Percentiles rank a stretch among this genome's conserved stretches.
Evolutionary conservation across 768 basidiomycete species (phyloP).

Genomic region (Collybia sp.): DNA sequence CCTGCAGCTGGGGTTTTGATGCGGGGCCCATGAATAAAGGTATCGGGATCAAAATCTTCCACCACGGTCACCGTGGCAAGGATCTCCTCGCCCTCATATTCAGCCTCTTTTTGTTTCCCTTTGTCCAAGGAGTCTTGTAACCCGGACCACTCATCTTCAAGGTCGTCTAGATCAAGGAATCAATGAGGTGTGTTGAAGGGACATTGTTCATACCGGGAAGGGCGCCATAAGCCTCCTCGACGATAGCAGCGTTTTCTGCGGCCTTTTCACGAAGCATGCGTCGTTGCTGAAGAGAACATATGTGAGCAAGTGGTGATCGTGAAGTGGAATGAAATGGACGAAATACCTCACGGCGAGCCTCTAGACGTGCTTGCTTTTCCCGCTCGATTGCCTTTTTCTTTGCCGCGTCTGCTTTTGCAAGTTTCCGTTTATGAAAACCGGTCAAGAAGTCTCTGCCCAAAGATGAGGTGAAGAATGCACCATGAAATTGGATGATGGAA

Average conservation of each 20-base stretch:
- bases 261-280: conserved; percentile 76
- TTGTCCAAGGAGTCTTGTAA: conserved; percentile 25
- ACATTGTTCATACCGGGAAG: conserved; percentile 30
- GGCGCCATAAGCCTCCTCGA: conserved; percentile 71
- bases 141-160: conserved; percentile 47
- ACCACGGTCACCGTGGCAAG: conserved; percentile 88
- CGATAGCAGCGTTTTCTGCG: conserved; percentile 65
- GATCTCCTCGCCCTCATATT: conserved; percentile 81
- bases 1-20: conserved; percentile 4
- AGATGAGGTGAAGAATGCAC: conserved; percentile 8
- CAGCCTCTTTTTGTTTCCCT: conserved; percentile 48
- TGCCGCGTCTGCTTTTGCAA: conserved; percentile 75
- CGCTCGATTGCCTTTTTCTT: conserved; percentile 69
- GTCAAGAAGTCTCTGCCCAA: conserved; percentile 78
- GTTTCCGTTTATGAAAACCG: conserved; percentile 90
- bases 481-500: conserved; percentile 5
- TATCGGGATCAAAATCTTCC: conserved; percentile 83
- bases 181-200: conserved; percentile 6
- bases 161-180: conserved; percentile 34
- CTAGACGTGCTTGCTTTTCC: conserved; percentile 71
- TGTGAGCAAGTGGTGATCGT: conserved; percentile 12
- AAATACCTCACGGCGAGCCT: conserved; percentile 74
- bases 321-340: conserved; percentile 3
- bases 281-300: conserved; percentile 54
- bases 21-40: conserved; percentile 46